Evolutionary conservation across 345 rosid genomes (phyloP).

Genomic region (Moricandia arvensis): DNA sequence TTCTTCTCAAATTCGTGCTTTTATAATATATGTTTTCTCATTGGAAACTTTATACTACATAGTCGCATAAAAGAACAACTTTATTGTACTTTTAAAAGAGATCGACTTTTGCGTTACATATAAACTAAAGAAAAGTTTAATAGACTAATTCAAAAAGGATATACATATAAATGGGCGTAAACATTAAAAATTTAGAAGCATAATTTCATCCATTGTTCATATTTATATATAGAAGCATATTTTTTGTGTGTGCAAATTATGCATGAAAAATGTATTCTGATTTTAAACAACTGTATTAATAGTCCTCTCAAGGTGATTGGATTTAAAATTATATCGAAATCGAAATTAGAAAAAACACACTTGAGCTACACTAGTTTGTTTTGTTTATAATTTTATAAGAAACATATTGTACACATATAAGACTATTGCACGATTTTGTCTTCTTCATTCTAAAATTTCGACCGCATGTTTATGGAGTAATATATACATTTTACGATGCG

Average conservation of each 20-base stretch:
- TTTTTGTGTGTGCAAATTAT: not conserved
- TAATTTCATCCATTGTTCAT: not conserved
- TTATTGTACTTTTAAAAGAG: conserved; percentile 34
- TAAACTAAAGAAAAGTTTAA: not conserved
- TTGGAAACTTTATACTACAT: conserved; percentile 30
- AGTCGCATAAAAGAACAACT: conserved; percentile 36
- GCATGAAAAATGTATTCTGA: not conserved
- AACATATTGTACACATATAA: not conserved
- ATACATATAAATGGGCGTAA: conserved; percentile 24
- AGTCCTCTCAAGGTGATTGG: not conserved
- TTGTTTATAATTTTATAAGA: not conserved
- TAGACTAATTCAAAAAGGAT: not conserved
- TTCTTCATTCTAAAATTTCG: conserved; percentile 3
- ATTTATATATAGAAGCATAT: not conserved
- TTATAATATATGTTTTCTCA: conserved; percentile 33
- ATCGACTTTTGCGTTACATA: conserved; percentile 25
- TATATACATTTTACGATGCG: conserved; percentile 17
- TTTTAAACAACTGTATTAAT: not conserved
- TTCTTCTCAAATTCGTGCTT: conserved; percentile 27
- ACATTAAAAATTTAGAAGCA: not conserved
- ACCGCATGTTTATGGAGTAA: conserved; percentile 5
- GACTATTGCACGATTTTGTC: not conserved
- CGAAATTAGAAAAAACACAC: not conserved
- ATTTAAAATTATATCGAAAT: not conserved
- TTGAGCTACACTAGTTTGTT: not conserved